Evolutionary conservation across 306 rosid genomes (phyloP), one percentile per base, ranked within the genome.

Genomic region (Lupinus albus): DNA sequence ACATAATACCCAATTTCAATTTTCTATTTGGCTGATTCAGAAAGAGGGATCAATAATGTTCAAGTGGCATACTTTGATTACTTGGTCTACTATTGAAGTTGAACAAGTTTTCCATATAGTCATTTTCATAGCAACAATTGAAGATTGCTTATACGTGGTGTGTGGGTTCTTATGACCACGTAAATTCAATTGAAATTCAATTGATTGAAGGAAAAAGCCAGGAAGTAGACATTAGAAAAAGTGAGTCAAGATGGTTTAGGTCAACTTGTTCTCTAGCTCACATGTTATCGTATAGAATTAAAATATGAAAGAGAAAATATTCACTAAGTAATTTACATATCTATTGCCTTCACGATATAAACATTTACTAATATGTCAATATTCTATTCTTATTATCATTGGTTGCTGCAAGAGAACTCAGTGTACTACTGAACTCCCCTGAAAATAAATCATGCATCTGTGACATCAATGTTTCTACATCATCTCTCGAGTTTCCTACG

Each of bases 111-210:
- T 58, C 59, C 14, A 44, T 18, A 70, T 18, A 64, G 65, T 30
- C 68, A 69, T 69, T 20, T 69, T 69, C 18, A 25, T 2, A 52
- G 52, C 25, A 20, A 42, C 13, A 42, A 11, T 10, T 41, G 46
- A 11, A 41, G n/a, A 0, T 0, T 10, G 46, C 10, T 3, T 11
- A 10, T 25, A 16, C 20, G 54, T 69, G 56, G 38, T 45, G 54
- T 39, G 45, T n/a, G 41, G 61, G 44, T 76, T 20, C 1, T 60
- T 20, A 16, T 48, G 51, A 4, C 51, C 50, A 42, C 68, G 62
- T 61, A 61, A 64, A 70, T 62, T 79, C n/a, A n/a, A n/a, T n/a
- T 13, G 33, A 70, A 52, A 64, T 47, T 57, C 64, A 28, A 39
- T 6, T 44, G 57, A 44, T 59, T 67, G 28, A 1, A 4, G 28